phyloP scores from a whole-genome alignment of 2,329 filamentous ascomycete species.

The Fusarium miscanthi region DNA sequence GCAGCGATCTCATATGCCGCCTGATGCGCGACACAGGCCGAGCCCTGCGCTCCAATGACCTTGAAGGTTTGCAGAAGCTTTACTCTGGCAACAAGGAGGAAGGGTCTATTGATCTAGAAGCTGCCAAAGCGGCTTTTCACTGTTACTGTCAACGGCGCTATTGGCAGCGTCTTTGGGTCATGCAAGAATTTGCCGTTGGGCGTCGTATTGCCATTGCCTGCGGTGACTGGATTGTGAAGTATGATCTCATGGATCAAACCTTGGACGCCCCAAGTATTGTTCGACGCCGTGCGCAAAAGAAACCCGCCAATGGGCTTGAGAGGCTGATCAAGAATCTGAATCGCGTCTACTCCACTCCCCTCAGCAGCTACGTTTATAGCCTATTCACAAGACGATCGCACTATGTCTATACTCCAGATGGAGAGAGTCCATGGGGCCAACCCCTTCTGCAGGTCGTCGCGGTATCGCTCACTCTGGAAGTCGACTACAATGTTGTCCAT shows the following conservation, averaged over 20 bases:
- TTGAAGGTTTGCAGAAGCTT: not conserved
- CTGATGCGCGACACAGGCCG: not conserved
- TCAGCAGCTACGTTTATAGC: not conserved
- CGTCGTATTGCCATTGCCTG: not conserved
- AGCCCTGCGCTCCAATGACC: not conserved
- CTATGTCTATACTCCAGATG: not conserved
- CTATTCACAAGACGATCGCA: not conserved
- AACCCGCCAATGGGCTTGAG: not conserved
- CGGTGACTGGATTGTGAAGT: not conserved
- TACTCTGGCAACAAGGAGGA: not conserved
- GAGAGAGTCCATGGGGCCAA: not conserved
- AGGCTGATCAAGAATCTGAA: not conserved
- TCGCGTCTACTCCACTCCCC: not conserved
- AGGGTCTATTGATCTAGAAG: not conserved
- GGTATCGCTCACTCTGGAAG: not conserved
- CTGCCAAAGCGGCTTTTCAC: not conserved
- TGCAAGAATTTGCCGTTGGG: not conserved
- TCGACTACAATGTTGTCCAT: not conserved
- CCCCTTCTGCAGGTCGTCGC: not conserved
- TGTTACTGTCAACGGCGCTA: not conserved
- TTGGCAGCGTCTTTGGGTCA: not conserved
- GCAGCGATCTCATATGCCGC: not conserved
- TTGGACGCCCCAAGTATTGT: not conserved
- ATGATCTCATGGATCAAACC: not conserved
- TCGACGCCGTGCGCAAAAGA: not conserved